These are phyloP conservation scores for Cymbopogon citratus DNA, from an alignment of 176 grass and related monocot species.

Conservation along the genomic window DNA sequence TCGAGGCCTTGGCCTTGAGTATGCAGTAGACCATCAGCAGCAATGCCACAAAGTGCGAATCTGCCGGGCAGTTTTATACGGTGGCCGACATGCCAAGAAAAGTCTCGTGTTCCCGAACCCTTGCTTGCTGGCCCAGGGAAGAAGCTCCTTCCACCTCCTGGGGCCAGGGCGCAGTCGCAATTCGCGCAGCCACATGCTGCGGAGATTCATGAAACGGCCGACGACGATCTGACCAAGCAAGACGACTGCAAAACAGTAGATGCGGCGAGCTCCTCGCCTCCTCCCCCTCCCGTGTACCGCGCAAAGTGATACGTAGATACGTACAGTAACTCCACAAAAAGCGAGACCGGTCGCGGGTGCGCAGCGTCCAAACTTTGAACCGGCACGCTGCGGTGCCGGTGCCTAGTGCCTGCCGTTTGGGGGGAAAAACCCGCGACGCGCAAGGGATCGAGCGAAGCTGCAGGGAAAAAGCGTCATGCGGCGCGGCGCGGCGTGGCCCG, in stretches of 20 bases:
- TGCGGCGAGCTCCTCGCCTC: no score
- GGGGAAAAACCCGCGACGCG: no score
- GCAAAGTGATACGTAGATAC: neutral
- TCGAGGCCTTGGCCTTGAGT: neutral
- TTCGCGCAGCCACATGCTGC: neutral
- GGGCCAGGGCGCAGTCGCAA: neutral
- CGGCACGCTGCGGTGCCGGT: neutral
- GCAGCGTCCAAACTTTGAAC: neutral
- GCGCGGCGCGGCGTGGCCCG: neutral
- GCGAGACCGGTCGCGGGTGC: constrained; percentile 9
- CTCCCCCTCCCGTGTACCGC: neutral
- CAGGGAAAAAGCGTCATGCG: constrained; percentile 6
- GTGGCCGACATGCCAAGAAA: constrained; percentile 14
- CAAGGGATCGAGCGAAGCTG: constrained; percentile 9
- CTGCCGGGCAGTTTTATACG: neutral
- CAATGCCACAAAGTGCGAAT: neutral
- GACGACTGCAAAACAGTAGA: no score
- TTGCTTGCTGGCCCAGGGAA: constrained; percentile 24
- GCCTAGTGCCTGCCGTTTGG: no score
- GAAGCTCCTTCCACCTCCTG: neutral
- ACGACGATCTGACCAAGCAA: neutral
- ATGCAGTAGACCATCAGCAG: neutral
- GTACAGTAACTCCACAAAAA: neutral
- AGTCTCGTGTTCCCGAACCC: neutral
- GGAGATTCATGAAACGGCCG: neutral